Evolutionary conservation across 106 monocot species (phyloP).

Genomic region (Xerophyta viscosa): DNA sequence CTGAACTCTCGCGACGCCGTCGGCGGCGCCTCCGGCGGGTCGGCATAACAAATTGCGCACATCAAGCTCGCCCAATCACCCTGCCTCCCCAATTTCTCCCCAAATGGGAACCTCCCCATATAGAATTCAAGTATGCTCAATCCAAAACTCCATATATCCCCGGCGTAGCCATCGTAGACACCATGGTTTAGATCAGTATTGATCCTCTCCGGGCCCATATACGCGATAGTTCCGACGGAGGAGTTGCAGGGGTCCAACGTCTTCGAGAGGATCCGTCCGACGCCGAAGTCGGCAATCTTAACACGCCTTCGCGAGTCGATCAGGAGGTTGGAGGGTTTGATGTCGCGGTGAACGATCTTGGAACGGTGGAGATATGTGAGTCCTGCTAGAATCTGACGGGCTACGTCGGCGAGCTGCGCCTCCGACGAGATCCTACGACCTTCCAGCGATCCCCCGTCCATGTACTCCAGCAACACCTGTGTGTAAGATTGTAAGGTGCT

Average conservation of each 20-base stretch:
- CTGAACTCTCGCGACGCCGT: constrained; percentile 60
- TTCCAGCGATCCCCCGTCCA: constrained; percentile 60
- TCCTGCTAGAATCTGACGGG: constrained; percentile 59
- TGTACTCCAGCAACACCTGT: constrained; percentile 58
- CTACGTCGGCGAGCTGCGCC: constrained; percentile 36
- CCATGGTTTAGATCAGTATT: constrained; percentile 89
- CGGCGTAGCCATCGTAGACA: constrained; percentile 73
- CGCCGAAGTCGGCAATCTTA: constrained; percentile 97
- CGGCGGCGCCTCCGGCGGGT: constrained; percentile 64
- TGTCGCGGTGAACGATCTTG: constrained; percentile 91
- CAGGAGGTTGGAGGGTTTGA: constrained; percentile 86
- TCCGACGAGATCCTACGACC: constrained; percentile 39
- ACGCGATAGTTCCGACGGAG: constrained; percentile 86
- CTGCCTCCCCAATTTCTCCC: constrained; percentile 60
- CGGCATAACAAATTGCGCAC: constrained; percentile 73
- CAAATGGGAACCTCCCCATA: constrained; percentile 68
- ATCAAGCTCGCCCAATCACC: constrained; percentile 90
- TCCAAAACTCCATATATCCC: constrained; percentile 96
- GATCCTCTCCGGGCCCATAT: constrained; percentile 95
- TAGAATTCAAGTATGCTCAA: constrained; percentile 89
- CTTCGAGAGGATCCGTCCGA: constrained; percentile 73
- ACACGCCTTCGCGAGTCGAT: constrained; percentile 47
- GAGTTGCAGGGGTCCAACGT: constrained; percentile 97
- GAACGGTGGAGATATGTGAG: constrained; percentile 72
- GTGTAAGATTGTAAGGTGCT: too few species aligned